Evolutionary conservation across 2,329 filamentous ascomycete species (phyloP), one percentile per base, ranked within the genome.

Genomic region (Sporothrix protearum): DNA sequence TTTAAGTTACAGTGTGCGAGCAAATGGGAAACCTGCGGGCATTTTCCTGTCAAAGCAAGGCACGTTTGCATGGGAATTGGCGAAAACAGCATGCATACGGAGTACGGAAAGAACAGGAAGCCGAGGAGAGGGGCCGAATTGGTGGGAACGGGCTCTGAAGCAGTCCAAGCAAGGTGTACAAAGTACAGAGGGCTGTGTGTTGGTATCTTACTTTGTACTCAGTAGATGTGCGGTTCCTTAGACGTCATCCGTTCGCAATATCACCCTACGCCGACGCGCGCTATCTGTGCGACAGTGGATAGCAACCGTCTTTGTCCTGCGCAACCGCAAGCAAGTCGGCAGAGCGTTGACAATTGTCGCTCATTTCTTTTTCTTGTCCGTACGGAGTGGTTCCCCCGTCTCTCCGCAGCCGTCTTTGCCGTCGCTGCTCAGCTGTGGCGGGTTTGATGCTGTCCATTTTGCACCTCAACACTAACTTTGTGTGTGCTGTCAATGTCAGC

Each of bases 31-130:
- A 19, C 39, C 6, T 47, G 39, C 61, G 47, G 61, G 61, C 45
- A 16, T 22, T 47, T 39, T 22, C 19, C 61, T 47, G 61, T 4
- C 4, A 64, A 16, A 8, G 16, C 61, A 45, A 45, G 61, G 61
- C 61, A 45, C 42, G 7, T 67, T 67, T 25, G 42, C 22, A 64
- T 64, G 59, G 59, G 33, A 64, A 25, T 45, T 45, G 36, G 3
- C n/a, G 45, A 10, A 28, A 45, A 45, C 59, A 22, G 59, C 59
- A 64, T 64, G 25, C 16, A 28, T 45, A 25, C 59, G 59, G 59
- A 64, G 19, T 45, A 25, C 59, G 59, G 59, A 64, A 47, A 64
- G 59, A 42, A 33, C 53, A 57, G 53, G 51, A 55, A 12, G 33
- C 33, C 4, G 39, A 10, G 8, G 14, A 16, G 12, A 16, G 6